Evolutionary conservation across 371 early-diverging fungal genomes (phyloP).

Genomic region (Lichtheimia corymbifera): DNA sequence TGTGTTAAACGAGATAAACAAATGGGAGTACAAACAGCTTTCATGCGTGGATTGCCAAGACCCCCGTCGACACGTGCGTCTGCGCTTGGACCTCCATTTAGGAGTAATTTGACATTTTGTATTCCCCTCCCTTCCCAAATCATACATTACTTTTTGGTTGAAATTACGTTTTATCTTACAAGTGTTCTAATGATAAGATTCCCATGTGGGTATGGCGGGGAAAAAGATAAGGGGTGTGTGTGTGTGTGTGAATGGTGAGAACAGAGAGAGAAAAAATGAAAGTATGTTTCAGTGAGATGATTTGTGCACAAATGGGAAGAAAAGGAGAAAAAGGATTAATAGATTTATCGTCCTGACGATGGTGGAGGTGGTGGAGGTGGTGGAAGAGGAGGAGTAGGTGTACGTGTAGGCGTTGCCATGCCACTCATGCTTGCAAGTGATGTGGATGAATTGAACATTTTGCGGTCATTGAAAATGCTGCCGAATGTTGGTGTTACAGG

Average conservation of each 20-base stretch:
- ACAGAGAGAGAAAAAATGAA: neutral
- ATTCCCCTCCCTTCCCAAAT: too few species aligned
- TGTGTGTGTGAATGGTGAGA: neutral
- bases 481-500: conserved; percentile 38
- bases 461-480: conserved; percentile 50
- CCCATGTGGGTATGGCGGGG: conserved; percentile 1
- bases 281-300: neutral
- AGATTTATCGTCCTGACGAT: neutral
- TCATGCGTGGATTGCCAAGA: too few species aligned
- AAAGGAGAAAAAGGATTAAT: neutral
- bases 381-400: conserved; percentile 4
- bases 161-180: too few species aligned
- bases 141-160: too few species aligned
- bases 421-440: conserved; percentile 13
- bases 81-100: too few species aligned
- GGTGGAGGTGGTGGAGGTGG: conserved; percentile 5
- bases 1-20: too few species aligned
- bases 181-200: neutral
- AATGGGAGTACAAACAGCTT: too few species aligned
- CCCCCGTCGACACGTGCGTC: too few species aligned
- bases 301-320: neutral
- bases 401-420: conserved; percentile 2
- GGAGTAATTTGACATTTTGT: too few species aligned
- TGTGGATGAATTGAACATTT: conserved; percentile 45
- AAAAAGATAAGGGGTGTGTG: neutral